These are phyloP conservation scores for Clitoria ternatea DNA, from an alignment of 306 rosid species.

Conservation along the genomic window DNA sequence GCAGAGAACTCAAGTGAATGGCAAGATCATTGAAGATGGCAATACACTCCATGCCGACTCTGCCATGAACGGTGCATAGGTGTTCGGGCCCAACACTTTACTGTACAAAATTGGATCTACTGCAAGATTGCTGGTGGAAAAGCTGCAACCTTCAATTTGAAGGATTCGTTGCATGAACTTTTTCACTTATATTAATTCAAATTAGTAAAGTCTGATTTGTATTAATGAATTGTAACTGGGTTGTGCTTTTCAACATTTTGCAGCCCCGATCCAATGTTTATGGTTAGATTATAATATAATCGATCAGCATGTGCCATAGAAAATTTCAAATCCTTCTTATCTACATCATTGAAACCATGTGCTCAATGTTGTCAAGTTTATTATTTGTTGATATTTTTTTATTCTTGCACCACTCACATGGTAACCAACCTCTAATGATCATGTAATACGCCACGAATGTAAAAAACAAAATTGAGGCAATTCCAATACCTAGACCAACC, in stretches of 20 bases:
- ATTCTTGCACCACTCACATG: slow-evolving; percentile 25
- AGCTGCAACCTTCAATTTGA: slow-evolving; percentile 26
- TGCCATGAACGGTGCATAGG: slow-evolving; percentile 67
- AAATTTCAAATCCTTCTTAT: slow-evolving; percentile 2
- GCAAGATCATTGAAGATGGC: slow-evolving; percentile 81
- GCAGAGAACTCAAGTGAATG: slow-evolving; percentile 87
- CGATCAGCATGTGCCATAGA: slow-evolving; percentile 37
- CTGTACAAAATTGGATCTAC: slow-evolving; percentile 34
- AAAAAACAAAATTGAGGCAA: neutral
- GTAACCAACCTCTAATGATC: slow-evolving; percentile 7
- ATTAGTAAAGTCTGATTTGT: slow-evolving; percentile 34
- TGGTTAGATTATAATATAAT: slow-evolving; percentile 24
- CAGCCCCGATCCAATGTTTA: slow-evolving; percentile 24
- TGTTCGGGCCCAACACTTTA: slow-evolving; percentile 15
- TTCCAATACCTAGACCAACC: neutral
- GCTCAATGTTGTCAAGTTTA: neutral
- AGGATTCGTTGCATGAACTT: slow-evolving; percentile 23
- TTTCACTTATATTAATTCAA: slow-evolving; percentile 13
- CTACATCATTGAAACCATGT: slow-evolving; percentile 25
- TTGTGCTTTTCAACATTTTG: slow-evolving; percentile 38
- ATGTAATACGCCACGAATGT: slow-evolving; percentile 11
- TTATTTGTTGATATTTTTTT: neutral
- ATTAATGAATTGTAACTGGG: slow-evolving; percentile 34
- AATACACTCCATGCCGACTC: slow-evolving; percentile 60
- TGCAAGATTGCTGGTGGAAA: slow-evolving; percentile 31